Conservation (phyloP, 2,329 filamentous ascomycete species). For the Massarina eburnea region DNA sequence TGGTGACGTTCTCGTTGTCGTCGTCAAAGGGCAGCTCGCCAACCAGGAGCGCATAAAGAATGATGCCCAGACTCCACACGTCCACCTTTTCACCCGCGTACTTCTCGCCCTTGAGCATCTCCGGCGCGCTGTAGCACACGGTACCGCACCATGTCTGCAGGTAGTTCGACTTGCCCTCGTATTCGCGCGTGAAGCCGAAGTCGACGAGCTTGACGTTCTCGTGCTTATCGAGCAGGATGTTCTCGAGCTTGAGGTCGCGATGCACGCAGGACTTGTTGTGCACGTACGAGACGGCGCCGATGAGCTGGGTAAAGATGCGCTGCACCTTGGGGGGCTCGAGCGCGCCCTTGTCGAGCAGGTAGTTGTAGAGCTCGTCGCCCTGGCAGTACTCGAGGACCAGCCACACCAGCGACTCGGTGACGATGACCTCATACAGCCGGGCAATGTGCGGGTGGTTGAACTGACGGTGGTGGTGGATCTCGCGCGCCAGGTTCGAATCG, state of each 20-base stretch:
- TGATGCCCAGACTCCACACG: constrained; percentile 88
- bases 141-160: constrained; percentile 97
- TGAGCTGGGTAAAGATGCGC: constrained; percentile 92
- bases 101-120: constrained; percentile 98
- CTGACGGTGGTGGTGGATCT: constrained; percentile 98
- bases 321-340: constrained; percentile 85
- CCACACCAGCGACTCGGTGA: constrained; percentile 94
- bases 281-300: constrained; percentile 92
- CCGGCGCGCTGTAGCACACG: constrained; percentile 94
- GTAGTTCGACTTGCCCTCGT: constrained; percentile 92
- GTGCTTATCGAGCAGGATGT: constrained; percentile 92
- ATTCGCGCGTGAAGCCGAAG: constrained; percentile 97
- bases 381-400: constrained; percentile 95
- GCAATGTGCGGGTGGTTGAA: constrained; percentile 98
- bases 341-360: constrained; percentile 83
- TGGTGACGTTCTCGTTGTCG: constrained; percentile 86
- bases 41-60: constrained; percentile 78
- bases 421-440: constrained; percentile 94
- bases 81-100: constrained; percentile 98
- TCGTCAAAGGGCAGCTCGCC: constrained; percentile 94
- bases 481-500: constrained; percentile 91
- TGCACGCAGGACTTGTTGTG: constrained; percentile 95
- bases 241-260: constrained; percentile 93
- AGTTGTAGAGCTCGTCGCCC: constrained; percentile 95
- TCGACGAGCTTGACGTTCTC: constrained; percentile 98